Evolutionary conservation across 768 basidiomycete species (phyloP), one percentile per base, ranked within the genome.

Genomic region (Hygrocybe punicea): DNA sequence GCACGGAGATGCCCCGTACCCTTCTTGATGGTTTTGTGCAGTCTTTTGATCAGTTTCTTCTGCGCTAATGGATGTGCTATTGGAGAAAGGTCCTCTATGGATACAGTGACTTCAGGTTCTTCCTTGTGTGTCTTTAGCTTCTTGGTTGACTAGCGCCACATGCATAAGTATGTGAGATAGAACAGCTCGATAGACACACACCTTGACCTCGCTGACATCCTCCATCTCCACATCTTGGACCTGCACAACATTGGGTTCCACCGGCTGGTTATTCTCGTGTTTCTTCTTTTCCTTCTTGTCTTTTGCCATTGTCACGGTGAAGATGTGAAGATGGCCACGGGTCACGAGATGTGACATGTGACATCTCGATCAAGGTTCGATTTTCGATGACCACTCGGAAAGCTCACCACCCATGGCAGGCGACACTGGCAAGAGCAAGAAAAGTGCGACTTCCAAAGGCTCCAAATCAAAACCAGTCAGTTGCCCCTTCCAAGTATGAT

Each of bases 1-100:
- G 9, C 21, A 25, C 23, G 29, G 13, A 29, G 24, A 23, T 9
- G 23, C 34, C 56, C 58, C 71, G 46, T 40, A 87, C 93, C 93
- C 75, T 89, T 92, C 78, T 94, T 97, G 62, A 98, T 89, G 6
- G 89, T 88, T 73, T 94, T 95, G 78, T 98, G 88, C 34, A 98
- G 75, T 73, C 94, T 98, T 75, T 97, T 98, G 40, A 88, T 74
- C 25, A 98, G 81, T 75, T 98, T 99, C 78, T 87, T 91, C 71
- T 87, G 86, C 19, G 97, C 97, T 36, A 99, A 78, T 6, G 97
- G 97, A 62, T 86, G 85, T 6, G 97, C 97, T 54, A 99, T 84
- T n/a, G 95, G 93, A 5, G 93, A 92, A 35, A 98, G 81, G 61
- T 94, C 91, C 62, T 90, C 91, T 1, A 86, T 59, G 2, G 87